These are phyloP conservation scores for Rubus idaeus DNA, from an alignment of 306 rosid genomes.

Conservation along the genomic window DNA sequence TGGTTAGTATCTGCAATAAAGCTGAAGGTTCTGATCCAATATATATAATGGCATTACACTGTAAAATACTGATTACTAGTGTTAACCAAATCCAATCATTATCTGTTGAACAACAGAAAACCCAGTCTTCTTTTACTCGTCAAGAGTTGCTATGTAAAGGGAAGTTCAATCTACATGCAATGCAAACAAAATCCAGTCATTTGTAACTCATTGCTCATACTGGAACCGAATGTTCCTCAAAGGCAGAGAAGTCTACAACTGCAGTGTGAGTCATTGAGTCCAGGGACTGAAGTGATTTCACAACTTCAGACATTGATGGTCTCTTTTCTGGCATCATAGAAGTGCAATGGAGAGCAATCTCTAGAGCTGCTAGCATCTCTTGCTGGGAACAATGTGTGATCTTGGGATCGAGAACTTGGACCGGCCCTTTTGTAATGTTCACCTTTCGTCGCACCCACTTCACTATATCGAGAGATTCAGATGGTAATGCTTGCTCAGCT, in stretches of 20 bases:
- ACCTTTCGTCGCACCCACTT: constrained; percentile 97
- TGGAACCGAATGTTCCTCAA: constrained; percentile 42
- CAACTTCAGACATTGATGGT: constrained; percentile 75
- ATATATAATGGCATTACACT: not conserved
- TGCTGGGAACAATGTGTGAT: constrained; percentile 43
- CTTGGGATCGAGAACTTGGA: constrained; percentile 74
- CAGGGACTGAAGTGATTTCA: constrained; percentile 66
- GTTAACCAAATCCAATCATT: not conserved
- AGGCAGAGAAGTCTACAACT: constrained; percentile 35
- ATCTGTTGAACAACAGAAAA: not conserved
- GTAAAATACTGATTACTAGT: not conserved
- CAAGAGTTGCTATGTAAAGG: not conserved
- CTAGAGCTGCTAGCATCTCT: constrained; percentile 67
- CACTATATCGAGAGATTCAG: constrained; percentile 67
- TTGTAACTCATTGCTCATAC: constrained; percentile 32
- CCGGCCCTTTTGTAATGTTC: constrained; percentile 69
- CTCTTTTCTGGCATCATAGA: constrained; percentile 90
- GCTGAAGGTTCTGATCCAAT: not conserved
- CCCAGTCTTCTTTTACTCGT: not conserved
- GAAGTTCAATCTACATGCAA: not conserved
- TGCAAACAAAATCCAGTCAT: not conserved
- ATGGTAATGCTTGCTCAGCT: constrained; percentile 57
- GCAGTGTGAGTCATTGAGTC: constrained; percentile 35
- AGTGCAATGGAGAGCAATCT: constrained; percentile 80
- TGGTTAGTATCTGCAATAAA: not conserved